Conservation (phyloP, 345 rosid genomes). For the Eucalyptus guilfoylei region DNA sequence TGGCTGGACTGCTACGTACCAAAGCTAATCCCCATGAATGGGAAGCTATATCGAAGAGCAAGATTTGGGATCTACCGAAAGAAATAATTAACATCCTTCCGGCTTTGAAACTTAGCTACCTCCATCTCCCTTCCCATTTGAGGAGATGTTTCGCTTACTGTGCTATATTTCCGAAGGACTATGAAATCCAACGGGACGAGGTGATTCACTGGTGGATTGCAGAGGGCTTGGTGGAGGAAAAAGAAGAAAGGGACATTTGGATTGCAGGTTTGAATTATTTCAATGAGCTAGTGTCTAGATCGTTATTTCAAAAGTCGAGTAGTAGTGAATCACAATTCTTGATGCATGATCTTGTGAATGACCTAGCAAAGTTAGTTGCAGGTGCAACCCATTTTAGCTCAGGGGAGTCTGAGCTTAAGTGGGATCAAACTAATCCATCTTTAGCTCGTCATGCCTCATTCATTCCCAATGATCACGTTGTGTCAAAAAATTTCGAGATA, state of each 20-base stretch:
- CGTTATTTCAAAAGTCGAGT: too few relatives aligned
- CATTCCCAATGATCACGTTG: rapidly evolving
- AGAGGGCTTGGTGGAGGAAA: background rate
- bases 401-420: too few relatives aligned
- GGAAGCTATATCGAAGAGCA: background rate
- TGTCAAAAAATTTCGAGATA: background rate
- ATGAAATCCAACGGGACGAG: background rate
- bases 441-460: too few relatives aligned
- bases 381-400: too few relatives aligned
- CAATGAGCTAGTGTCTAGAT: too few relatives aligned
- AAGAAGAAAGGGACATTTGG: too few relatives aligned
- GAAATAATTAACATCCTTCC: background rate
- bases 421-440: too few relatives aligned
- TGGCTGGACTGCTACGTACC: background rate
- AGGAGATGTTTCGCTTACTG: slow-evolving; percentile 7
- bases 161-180: slow-evolving; percentile 1
- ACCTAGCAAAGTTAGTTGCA: too few relatives aligned
- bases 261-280: too few relatives aligned
- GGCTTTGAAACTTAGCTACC: background rate
- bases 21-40: background rate
- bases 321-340: too few relatives aligned
- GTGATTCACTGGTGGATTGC: slow-evolving; percentile 6
- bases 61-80: background rate
- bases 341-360: too few relatives aligned
- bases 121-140: slow-evolving; percentile 7